Evolutionary conservation across 495 filamentous ascomycete genomes (phyloP).

Genomic region (Aspergillus biplanus): DNA sequence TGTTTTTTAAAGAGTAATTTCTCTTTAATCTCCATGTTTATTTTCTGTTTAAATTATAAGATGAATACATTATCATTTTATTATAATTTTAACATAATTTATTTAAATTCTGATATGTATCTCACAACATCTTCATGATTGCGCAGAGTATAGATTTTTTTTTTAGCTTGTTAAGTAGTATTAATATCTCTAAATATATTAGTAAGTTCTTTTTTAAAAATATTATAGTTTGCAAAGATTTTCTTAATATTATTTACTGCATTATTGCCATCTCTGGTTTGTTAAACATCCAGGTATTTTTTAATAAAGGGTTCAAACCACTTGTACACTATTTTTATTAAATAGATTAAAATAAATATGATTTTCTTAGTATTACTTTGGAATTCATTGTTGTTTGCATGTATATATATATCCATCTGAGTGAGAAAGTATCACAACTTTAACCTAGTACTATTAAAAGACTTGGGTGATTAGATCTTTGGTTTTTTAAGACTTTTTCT

Average conservation of each 20-base stretch:
- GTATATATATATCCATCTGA: not conserved
- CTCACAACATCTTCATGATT: not conserved
- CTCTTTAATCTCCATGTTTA: not conserved
- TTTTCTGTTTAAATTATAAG: not conserved
- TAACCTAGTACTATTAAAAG: too few species aligned
- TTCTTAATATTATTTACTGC: not conserved
- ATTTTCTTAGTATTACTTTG: not conserved
- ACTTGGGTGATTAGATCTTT: not conserved
- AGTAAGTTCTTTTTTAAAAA: not conserved
- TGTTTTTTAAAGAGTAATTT: not conserved
- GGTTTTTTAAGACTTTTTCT: not conserved
- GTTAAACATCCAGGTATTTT: not conserved
- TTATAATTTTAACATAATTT: constrained; percentile 1
- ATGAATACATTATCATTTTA: not conserved
- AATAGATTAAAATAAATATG: not conserved
- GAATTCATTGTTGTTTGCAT: not conserved
- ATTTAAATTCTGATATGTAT: not conserved
- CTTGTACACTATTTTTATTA: not conserved
- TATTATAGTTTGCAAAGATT: not conserved
- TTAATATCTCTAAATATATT: not conserved
- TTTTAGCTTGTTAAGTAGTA: not conserved
- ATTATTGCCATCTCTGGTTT: not conserved
- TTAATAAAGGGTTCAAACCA: not conserved
- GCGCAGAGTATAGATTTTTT: not conserved
- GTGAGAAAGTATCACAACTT: not conserved